These are phyloP conservation scores for Cercospora janseana DNA, from an alignment of 2,329 filamentous ascomycete species.

Conservation along the genomic window DNA sequence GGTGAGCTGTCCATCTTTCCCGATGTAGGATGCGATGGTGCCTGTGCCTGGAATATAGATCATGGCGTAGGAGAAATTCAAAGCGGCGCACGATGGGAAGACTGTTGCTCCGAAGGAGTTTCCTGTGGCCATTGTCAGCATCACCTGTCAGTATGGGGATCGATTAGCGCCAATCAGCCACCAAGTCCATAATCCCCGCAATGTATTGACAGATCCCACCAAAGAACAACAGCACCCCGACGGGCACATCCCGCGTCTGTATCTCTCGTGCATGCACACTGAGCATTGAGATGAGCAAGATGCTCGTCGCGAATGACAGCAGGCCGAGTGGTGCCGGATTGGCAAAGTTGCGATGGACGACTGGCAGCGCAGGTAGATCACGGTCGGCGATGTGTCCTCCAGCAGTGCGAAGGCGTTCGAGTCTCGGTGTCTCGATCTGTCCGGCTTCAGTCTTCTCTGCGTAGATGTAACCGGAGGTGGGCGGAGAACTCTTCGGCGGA, in stretches of 20 bases:
- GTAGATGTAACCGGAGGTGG: too few species aligned
- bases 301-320: slow-evolving; percentile 6
- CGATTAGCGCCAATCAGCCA: not conserved
- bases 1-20: not conserved
- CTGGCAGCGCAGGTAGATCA: not conserved
- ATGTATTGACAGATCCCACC: slow-evolving; percentile 9
- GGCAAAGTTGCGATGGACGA: slow-evolving; percentile 1
- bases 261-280: not conserved
- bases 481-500: too few species aligned
- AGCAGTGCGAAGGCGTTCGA: not conserved
- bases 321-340: slow-evolving; percentile 10
- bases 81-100: slow-evolving; percentile 4
- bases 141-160: not conserved
- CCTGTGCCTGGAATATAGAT: slow-evolving; percentile 8
- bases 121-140: too few species aligned
- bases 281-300: slow-evolving; percentile 7
- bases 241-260: not conserved
- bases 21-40: slow-evolving; percentile 1
- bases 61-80: slow-evolving; percentile 9
- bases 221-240: slow-evolving; percentile 8
- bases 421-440: not conserved
- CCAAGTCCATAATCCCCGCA: slow-evolving; percentile 4
- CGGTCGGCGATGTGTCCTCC: slow-evolving; percentile 4
- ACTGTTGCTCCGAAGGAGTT: slow-evolving; percentile 7
- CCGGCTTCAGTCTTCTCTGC: not conserved